Base-by-base conservation (phyloP, 495 filamentous ascomycete species). In the Aspergillus sclerotioniger region DNA sequence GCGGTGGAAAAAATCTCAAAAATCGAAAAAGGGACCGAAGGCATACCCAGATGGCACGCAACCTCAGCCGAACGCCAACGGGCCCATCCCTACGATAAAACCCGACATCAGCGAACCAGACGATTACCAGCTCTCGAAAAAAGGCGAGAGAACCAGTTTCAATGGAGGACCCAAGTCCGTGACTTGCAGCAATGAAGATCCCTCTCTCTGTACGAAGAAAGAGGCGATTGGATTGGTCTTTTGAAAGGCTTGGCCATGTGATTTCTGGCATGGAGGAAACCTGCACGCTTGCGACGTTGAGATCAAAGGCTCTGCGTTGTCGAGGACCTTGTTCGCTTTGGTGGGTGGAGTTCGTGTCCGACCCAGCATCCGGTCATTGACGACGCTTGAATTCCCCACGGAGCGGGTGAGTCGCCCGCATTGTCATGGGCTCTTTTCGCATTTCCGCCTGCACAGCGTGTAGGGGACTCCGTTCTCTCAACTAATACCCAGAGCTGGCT, bases 111-210 rank as follows among this genome's bases (percentile, higher is more conserved):
- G n/a, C 31, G 44, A 35, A 33, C 8, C 21, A 20, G 29, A 41
- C 21, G 37, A 25, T 19, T 7, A 51, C 48, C 51, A 54, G 20
- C n/a, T 45, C 58, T 48, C 43, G 17, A 20, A 12, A 58, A 19
- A 19, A 54, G 56, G 57, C 67, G 41, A 54, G 67, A 68, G 68
- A 68, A 63, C 68, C 70, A 63, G 61, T 61, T 62, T 66, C 63
- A 68, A 69, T 67, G 69, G 70, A 61, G 28, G 20, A 53, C 41
- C 54, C 67, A 70, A 71, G 72, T 71, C 64, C 64, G 57, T 60
- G 76, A 76, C 76, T 79, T 70, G 76, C 51, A 79, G 69, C 76
- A 79, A 79, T 77, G 76, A 79, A 76, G 69, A 71, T 71, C 59
- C 53, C 47, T 52, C 51, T 28, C 10, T 17, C 12, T 29, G 7